phyloP scores from a whole-genome alignment of 208 protist genomes.

The Paratrypanosoma confusum region DNA sequence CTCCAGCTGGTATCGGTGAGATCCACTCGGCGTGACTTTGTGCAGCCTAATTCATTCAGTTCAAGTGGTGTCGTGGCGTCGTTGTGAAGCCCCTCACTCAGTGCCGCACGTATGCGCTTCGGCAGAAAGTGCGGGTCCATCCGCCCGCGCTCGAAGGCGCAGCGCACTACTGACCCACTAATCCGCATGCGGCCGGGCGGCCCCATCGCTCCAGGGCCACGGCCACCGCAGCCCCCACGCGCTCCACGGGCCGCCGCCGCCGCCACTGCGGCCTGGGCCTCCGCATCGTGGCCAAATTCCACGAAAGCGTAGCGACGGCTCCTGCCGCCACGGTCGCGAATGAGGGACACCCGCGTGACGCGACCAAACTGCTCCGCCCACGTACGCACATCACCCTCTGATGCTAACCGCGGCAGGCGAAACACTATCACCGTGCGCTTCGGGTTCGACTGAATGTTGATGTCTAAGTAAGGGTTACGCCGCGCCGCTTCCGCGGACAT shows the following conservation, averaged over 20 bases:
- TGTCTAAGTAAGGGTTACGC: slow-evolving; percentile 44
- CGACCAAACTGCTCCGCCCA: slow-evolving; percentile 82
- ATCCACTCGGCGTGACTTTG: no score
- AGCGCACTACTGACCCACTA: slow-evolving; percentile 42
- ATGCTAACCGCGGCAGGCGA: slow-evolving; percentile 39
- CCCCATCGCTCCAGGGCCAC: slow-evolving; percentile 58
- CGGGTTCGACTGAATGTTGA: slow-evolving; percentile 55
- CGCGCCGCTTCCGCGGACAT: slow-evolving; percentile 16
- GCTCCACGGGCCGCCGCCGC: slow-evolving; percentile 54
- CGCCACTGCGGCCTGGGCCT: slow-evolving; percentile 44
- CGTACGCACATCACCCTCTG: slow-evolving; percentile 66
- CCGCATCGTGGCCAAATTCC: slow-evolving; percentile 56
- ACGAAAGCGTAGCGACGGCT: slow-evolving; percentile 77
- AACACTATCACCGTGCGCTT: slow-evolving; percentile 54
- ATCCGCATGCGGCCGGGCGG: slow-evolving; percentile 48
- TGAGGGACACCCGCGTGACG: slow-evolving; percentile 48
- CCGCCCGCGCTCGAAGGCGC: slow-evolving; percentile 64
- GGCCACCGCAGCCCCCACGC: slow-evolving; percentile 39
- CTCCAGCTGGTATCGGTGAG: no score
- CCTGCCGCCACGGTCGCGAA: slow-evolving; percentile 36
- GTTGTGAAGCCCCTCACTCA: no score
- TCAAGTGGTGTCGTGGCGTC: no score
- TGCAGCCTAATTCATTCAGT: no score
- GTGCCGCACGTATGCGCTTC: slow-evolving; percentile 26
- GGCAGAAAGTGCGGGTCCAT: slow-evolving; percentile 51